Percentiles rank a stretch among this genome's conserved stretches.
phyloP scores from a whole-genome alignment of 2,329 filamentous ascomycete species.

The Elsinoe batatas region DNA sequence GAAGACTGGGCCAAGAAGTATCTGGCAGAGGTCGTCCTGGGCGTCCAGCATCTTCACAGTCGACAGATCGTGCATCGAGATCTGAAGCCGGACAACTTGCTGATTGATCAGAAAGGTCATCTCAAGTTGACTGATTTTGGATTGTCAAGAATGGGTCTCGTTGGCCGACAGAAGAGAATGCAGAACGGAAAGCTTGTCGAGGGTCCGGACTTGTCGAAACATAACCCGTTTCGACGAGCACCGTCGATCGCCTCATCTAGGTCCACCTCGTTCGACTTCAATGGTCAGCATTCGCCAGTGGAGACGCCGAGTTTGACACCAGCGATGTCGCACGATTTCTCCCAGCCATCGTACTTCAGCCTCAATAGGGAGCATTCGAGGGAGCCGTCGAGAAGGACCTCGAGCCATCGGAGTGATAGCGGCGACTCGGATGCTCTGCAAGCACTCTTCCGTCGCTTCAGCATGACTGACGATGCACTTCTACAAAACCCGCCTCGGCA shows the following conservation, averaged over 20 bases:
- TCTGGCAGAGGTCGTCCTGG: conserved; percentile 89
- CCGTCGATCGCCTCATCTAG: conserved; percentile 81
- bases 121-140: conserved; percentile 97
- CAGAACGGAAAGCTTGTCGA: conserved; percentile 69
- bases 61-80: conserved; percentile 94
- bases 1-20: conserved; percentile 99
- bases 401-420: conserved; percentile 82
- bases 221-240: conserved; percentile 79
- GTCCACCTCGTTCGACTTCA: conserved; percentile 86
- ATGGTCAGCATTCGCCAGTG: conserved; percentile 67
- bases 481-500: conserved; percentile 28
- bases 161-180: conserved; percentile 91
- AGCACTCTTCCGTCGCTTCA: conserved; percentile 69
- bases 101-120: conserved; percentile 95
- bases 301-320: conserved; percentile 83
- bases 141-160: conserved; percentile 89
- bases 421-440: conserved; percentile 78
- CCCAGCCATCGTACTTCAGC: conserved; percentile 89
- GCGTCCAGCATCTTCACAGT: conserved; percentile 89
- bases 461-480: conserved; percentile 34
- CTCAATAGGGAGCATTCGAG: conserved; percentile 49
- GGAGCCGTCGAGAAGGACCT: conserved; percentile 58
- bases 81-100: conserved; percentile 89
- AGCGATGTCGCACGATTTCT: conserved; percentile 55
- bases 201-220: conserved; percentile 84